A percentile compares a stretch with the other conserved stretches of the same genome.
Evolutionary conservation across 495 filamentous ascomycete genomes (phyloP).

Genomic region (Penicillium dipodomyicola): DNA sequence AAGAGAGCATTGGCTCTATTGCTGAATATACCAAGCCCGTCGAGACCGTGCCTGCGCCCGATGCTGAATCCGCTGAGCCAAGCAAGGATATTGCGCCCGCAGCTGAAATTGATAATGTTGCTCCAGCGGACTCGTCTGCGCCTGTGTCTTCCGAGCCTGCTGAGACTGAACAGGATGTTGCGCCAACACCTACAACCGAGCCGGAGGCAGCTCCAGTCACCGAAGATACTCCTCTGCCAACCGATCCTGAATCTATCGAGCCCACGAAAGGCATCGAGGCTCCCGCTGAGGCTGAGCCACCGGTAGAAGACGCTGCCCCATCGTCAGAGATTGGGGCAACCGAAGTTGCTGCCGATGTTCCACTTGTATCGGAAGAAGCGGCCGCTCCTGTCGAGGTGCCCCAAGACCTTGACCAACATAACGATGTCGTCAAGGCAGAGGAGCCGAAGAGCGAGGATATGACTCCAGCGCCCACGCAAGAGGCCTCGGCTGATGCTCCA

Average conservation of each 20-base stretch:
- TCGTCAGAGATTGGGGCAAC: background rate
- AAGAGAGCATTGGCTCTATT: constrained; percentile 11
- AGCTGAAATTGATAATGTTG: background rate
- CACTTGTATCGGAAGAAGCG: constrained; percentile 3
- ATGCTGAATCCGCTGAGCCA: constrained; percentile 3
- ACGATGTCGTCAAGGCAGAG: background rate
- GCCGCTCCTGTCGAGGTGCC: background rate
- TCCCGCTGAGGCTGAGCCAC: constrained; percentile 1
- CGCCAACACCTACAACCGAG: constrained; percentile 3
- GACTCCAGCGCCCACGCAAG: background rate
- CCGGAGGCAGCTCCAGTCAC: background rate
- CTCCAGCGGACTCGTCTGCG: background rate
- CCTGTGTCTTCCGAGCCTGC: background rate
- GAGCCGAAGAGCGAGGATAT: background rate
- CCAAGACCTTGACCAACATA: background rate
- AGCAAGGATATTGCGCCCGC: constrained; percentile 4
- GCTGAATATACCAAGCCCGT: constrained; percentile 8
- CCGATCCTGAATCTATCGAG: constrained; percentile 8
- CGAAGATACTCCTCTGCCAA: background rate
- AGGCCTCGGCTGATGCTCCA: background rate
- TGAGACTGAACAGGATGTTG: constrained; percentile 6
- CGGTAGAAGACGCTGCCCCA: background rate
- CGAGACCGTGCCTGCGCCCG: constrained; percentile 1
- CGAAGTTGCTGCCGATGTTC: background rate
- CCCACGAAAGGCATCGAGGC: background rate